Conservation (phyloP, 1,139 yeast species). For the Zygoascus hellenicus region DNA sequence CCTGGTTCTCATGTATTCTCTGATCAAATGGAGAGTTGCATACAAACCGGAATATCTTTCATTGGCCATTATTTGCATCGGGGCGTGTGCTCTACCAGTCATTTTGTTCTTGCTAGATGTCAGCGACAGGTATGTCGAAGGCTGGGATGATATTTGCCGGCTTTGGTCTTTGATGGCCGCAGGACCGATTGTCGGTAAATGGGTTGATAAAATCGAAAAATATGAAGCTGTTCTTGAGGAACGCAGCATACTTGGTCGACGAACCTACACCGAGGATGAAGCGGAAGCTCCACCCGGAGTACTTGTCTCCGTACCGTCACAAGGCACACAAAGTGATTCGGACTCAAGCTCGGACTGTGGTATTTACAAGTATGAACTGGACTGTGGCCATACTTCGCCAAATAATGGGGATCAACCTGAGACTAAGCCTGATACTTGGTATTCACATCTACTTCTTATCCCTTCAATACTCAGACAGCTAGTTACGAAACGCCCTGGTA, state of each 20-base stretch:
- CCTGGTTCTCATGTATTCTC: slow-evolving; percentile 51
- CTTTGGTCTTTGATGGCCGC: slow-evolving; percentile 43
- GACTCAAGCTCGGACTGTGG: no score
- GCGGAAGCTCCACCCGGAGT: slow-evolving; percentile 1
- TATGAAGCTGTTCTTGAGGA: slow-evolving; percentile 58
- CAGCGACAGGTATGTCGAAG: slow-evolving; percentile 62
- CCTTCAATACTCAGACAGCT: not conserved
- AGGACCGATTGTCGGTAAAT: slow-evolving; percentile 73
- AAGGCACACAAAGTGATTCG: no score
- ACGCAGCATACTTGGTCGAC: slow-evolving; percentile 71
- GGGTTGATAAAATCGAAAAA: slow-evolving; percentile 66
- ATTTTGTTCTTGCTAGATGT: slow-evolving; percentile 77
- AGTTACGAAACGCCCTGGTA: slow-evolving; percentile 2
- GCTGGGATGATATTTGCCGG: slow-evolving; percentile 68
- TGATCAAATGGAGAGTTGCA: slow-evolving; percentile 50
- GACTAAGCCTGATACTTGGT: not conserved
- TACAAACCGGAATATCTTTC: slow-evolving; percentile 36
- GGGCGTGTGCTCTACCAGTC: slow-evolving; percentile 58
- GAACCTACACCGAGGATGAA: slow-evolving; percentile 64
- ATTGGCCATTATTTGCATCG: slow-evolving; percentile 52
- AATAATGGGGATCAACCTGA: not conserved
- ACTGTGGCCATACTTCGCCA: not conserved
- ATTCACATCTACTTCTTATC: not conserved
- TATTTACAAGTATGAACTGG: no score
- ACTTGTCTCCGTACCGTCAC: not conserved